Base-by-base conservation (phyloP, 768 basidiomycete genomes). In the Trametes elegans region DNA sequence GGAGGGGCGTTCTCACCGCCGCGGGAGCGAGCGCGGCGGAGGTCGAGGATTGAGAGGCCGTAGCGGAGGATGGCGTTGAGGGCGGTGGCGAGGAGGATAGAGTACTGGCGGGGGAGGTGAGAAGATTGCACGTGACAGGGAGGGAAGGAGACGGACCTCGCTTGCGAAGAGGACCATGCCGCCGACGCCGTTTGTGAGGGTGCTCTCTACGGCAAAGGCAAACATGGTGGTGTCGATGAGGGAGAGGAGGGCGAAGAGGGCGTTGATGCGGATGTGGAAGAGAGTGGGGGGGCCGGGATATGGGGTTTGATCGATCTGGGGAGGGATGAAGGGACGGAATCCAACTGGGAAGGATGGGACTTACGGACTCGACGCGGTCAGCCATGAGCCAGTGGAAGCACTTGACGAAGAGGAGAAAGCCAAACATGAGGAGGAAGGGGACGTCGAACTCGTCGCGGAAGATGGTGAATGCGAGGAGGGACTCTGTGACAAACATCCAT, bases 401-500 rank as follows among this genome's bases (percentile, higher is more conserved):
- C 68, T 98, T 98, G 62, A 97, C 80, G 61, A 97, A 96, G 14
- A 98, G 81, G 10, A 99, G 75, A 65, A 93, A 84, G n/a, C 89
- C 88, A 67, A 98, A 98, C 87, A 96, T 93, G 62, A 94, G 74
- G 40, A 88, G 88, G 68, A 98, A 98, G 3, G 86, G 82, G n/a
- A 87, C 80, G 70, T 95, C 92, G 68, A 96, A 94, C 70, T 93
- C 92, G 70, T 95, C 92, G 55, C 94, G 82, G 73, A 99, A 99
- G 62, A 98, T 98, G 31, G 97, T 97, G 68, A 98, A 89, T 0
- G 97, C 96, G 46, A 99, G 76, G 31, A 99, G 77, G 7, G 93
- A 95, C 69, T 99, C 97, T 1, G 97, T 98, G 45, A 98, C 82
- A 73, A 97, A 97, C 74, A 95, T 94, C 96, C 97, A 98, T 27